Percentiles rank a stretch among this genome's conserved stretches.
These are phyloP conservation scores for Brasilioporus rufonigricans DNA, from an alignment of 768 basidiomycete species.

Conservation along the genomic window DNA sequence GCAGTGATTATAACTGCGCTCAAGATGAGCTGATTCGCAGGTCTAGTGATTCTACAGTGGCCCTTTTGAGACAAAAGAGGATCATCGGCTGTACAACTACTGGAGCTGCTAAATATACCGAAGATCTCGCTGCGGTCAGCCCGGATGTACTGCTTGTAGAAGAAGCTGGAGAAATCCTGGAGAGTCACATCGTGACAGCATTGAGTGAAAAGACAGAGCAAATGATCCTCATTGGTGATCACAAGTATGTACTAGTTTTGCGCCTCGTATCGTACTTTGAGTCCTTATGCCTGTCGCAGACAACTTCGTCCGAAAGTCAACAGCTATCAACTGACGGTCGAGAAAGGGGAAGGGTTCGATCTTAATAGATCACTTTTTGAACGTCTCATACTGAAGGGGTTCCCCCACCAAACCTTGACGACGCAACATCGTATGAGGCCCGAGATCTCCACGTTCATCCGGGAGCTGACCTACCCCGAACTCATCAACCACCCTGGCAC, in stretches of 20 bases:
- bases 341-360: constrained; percentile 68
- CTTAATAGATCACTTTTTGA: constrained; percentile 70
- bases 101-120: constrained; percentile 60
- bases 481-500: constrained; percentile 58
- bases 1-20: constrained; percentile 41
- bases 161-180: constrained; percentile 72
- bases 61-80: constrained; percentile 43
- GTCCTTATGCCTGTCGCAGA: constrained; percentile 32
- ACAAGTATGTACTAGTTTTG: constrained; percentile 45
- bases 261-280: background rate
- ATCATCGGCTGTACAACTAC: constrained; percentile 74
- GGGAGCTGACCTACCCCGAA: constrained; percentile 65
- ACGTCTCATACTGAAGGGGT: constrained; percentile 58
- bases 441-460: constrained; percentile 65
- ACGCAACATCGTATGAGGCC: constrained; percentile 74
- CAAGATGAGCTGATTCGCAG: constrained; percentile 36
- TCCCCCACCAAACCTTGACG: constrained; percentile 56
- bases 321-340: constrained; percentile 59
- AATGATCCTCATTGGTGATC: constrained; percentile 69
- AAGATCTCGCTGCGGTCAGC: constrained; percentile 42
- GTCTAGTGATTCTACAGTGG: constrained; percentile 35
- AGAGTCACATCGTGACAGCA: constrained; percentile 64
- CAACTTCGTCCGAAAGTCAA: constrained; percentile 76
- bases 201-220: constrained; percentile 48
- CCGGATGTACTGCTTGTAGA: constrained; percentile 63